phyloP scores from a whole-genome alignment of 495 filamentous ascomycete species.

The Chaetomium tenue region DNA sequence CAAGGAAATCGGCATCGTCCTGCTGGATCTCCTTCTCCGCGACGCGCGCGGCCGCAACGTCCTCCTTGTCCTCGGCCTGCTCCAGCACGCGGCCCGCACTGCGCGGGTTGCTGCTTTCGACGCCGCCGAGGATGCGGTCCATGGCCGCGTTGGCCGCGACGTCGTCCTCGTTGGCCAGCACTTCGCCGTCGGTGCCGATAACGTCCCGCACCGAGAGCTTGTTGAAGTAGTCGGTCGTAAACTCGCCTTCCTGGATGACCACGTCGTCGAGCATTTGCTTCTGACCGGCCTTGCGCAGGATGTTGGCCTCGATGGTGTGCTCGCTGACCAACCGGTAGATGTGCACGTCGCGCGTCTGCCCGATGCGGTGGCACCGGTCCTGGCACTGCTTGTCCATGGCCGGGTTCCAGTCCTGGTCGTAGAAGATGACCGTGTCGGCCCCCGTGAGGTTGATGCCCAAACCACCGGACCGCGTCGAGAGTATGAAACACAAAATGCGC shows the following conservation, averaged over 20 bases:
- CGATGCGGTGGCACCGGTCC: constrained; percentile 95
- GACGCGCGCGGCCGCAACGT: constrained; percentile 79
- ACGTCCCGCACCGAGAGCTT: constrained; percentile 71
- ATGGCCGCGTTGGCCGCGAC: constrained; percentile 74
- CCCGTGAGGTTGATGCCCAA: constrained; percentile 96
- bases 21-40: constrained; percentile 87
- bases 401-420: constrained; percentile 99
- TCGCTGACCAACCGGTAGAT: constrained; percentile 97
- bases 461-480: constrained; percentile 91
- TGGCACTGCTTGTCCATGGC: constrained; percentile 99
- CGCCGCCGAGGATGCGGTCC: constrained; percentile 75
- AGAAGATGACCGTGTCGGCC: constrained; percentile 98
- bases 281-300: constrained; percentile 91
- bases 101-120: constrained; percentile 46
- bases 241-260: constrained; percentile 97
- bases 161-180: constrained; percentile 57
- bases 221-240: constrained; percentile 97
- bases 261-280: constrained; percentile 98
- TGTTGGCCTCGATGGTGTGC: constrained; percentile 98
- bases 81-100: constrained; percentile 66
- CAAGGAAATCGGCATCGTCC: constrained; percentile 90
- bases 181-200: constrained; percentile 58
- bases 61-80: constrained; percentile 88
- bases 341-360: constrained; percentile 96
- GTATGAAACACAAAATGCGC: constrained; percentile 90